Conservation (phyloP, 805 yeast genomes). For the Vanderwaltozyma verrucispora region DNA sequence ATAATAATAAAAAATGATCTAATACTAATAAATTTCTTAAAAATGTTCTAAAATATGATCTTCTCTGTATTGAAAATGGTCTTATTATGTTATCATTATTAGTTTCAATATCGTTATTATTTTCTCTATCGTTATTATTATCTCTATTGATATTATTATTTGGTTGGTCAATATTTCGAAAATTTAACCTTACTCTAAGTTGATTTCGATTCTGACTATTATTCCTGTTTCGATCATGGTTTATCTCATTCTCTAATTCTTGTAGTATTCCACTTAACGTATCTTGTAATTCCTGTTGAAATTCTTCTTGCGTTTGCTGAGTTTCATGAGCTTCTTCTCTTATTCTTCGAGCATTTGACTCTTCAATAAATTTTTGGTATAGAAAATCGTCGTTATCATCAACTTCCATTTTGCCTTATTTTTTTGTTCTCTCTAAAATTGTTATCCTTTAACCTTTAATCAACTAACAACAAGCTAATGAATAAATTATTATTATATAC, state of each 20-base stretch:
- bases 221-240: neutral
- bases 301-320: conserved; percentile 8
- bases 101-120: neutral
- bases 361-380: conserved; percentile 11
- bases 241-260: conserved; percentile 3
- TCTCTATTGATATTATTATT: neutral
- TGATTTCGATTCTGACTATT: neutral
- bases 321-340: conserved; percentile 6
- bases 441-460: too few relatives aligned
- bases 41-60: conserved; percentile 17
- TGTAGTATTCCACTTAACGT: conserved; percentile 9
- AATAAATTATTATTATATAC: too few relatives aligned
- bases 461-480: too few relatives aligned
- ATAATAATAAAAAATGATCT: conserved; percentile 20
- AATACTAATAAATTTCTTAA: conserved; percentile 19
- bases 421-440: too few relatives aligned
- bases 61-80: conserved; percentile 12
- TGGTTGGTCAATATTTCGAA: too few relatives aligned
- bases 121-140: neutral
- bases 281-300: conserved; percentile 11
- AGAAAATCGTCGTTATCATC: conserved; percentile 10
- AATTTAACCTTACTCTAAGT: neutral
- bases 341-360: conserved; percentile 4
- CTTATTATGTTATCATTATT: conserved; percentile 1
- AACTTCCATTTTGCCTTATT: neutral